Evolutionary conservation across 495 filamentous ascomycete species (phyloP), one percentile per base, ranked within the genome.

Genomic region (Hypoxylon intermedium): DNA sequence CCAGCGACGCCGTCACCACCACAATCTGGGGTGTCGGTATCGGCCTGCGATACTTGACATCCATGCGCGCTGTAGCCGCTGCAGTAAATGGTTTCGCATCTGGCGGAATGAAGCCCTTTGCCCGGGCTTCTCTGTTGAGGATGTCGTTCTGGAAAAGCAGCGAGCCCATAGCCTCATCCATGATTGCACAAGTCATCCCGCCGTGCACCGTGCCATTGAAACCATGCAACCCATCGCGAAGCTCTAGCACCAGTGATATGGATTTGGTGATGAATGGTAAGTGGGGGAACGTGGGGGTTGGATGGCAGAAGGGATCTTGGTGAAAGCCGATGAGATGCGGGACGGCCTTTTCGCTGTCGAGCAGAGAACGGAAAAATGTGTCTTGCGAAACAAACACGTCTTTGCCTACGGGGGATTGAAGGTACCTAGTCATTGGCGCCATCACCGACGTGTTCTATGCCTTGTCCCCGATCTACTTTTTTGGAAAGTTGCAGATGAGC

Each of bases 81-180:
- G 38, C 13, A 6, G 43, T 7, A 26, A 42, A 21, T 12, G 30
- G 3, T 2, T 42, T 33, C 4, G 21, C 20, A 3, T 11, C 23
- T n/a, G 50, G 50, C 6, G 42, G 19, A 9, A 5, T 15, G 13
- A 38, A 18, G 21, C 50, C 50, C 21, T 31, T 53, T 1, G 36
- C 18, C n/a, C 13, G 16, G 21, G 42, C 42, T 19, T 53, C 36
- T 21, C 24, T 18, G 16, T 26, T 15, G 6, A 44, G 15, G 21
- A n/a, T 9, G 9, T 16, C 23, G 23, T 53, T 53, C 9, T 9
- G 0, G 36, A 16, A 53, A 19, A 53, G 13, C 9, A 53, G 24
- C 20, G 16, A 15, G 1, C 56, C 56, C 56, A 60, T 60, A 9
- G 47, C 46, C 30, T 60, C 47, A n/a, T 60, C 56, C 16, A 60